A percentile compares a stretch with the other conserved stretches of the same genome.
Conservation (phyloP, 257 asterid genomes). For the Striga asiatica region DNA sequence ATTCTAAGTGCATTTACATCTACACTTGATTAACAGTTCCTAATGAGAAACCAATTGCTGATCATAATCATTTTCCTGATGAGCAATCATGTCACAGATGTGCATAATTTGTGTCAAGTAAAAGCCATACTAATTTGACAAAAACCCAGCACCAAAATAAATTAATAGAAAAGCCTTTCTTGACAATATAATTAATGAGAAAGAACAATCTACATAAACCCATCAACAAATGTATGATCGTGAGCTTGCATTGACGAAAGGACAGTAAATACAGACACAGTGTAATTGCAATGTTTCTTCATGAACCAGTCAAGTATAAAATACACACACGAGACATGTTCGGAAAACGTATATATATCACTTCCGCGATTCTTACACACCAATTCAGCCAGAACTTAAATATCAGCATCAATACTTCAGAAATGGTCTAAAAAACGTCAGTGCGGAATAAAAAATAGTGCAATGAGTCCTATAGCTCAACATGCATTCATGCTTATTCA, state of each 20-base stretch:
- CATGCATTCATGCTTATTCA: not conserved
- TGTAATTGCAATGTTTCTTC: not conserved
- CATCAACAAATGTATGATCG: too few species aligned
- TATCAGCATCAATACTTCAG: not conserved
- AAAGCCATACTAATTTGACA: too few species aligned
- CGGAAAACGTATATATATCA: not conserved
- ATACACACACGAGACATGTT: not conserved
- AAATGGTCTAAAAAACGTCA: not conserved
- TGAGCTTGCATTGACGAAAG: not conserved
- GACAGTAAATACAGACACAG: not conserved
- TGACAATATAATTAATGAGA: not conserved
- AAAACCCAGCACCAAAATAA: not conserved
- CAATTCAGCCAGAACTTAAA: not conserved
- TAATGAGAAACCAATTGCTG: not conserved
- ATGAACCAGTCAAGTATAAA: not conserved
- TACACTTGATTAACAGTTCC: not conserved
- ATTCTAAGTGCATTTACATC: not conserved
- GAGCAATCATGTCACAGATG: too few species aligned
- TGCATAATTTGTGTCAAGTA: too few species aligned
- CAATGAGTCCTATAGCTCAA: not conserved
- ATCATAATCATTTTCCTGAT: too few species aligned
- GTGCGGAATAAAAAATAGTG: not conserved
- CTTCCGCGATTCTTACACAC: not conserved
- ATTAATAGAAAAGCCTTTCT: not conserved
- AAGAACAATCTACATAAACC: too few species aligned